Conservation (phyloP, 2,329 filamentous ascomycete species). For the Blastomyces percursus region DNA sequence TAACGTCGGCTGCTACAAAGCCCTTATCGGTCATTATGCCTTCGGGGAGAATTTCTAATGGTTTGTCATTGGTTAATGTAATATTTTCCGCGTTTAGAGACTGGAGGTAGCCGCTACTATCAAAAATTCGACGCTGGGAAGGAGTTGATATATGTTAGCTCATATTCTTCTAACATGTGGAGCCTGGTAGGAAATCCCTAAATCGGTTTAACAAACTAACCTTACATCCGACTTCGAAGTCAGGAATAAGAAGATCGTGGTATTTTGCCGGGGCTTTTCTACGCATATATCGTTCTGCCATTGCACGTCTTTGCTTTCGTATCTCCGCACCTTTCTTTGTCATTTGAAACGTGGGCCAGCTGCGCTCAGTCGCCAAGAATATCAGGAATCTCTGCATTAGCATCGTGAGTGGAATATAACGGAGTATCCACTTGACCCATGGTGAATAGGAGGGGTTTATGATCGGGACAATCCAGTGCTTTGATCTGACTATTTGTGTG, state of each 20-base stretch:
- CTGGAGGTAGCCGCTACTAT: constrained; percentile 41
- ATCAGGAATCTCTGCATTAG: constrained; percentile 28
- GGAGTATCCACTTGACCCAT: constrained; percentile 37
- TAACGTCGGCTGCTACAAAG: constrained; percentile 18
- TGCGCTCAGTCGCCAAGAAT: constrained; percentile 24
- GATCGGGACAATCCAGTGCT: constrained; percentile 45
- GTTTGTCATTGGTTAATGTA: constrained; percentile 40
- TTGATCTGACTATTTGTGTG: constrained; percentile 46
- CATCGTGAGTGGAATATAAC: constrained; percentile 37
- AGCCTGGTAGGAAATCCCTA: too few species aligned
- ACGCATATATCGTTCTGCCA: constrained; percentile 38
- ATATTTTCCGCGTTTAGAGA: constrained; percentile 42
- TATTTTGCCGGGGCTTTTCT: constrained; percentile 46
- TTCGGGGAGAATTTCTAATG: constrained; percentile 38
- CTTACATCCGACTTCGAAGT: constrained; percentile 53
- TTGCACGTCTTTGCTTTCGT: constrained; percentile 30
- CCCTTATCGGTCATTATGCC: constrained; percentile 22
- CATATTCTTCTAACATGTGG: not conserved
- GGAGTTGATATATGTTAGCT: not conserved
- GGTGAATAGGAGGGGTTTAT: constrained; percentile 37
- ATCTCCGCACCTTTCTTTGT: constrained; percentile 36
- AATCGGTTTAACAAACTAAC: not conserved
- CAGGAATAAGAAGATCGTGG: constrained; percentile 48
- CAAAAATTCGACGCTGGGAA: constrained; percentile 43
- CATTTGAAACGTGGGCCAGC: constrained; percentile 25